Conservation (phyloP, 2,329 filamentous ascomycete species). For the Aspergillus chevalieri region DNA sequence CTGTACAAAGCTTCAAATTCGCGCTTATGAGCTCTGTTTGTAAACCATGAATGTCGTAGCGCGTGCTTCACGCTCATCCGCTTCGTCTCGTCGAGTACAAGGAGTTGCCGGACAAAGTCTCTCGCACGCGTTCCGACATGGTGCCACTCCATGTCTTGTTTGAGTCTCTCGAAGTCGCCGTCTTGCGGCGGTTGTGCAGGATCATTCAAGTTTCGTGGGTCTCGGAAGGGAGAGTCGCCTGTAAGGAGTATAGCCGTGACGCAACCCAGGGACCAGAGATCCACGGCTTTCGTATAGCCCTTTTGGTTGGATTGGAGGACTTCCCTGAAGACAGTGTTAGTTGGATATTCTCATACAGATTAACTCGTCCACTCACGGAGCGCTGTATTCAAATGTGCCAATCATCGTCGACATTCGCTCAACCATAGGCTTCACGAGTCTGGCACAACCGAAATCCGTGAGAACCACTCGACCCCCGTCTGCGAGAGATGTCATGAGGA, state of each 20-base stretch:
- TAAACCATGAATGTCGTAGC: constrained; percentile 52
- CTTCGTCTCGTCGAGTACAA: constrained; percentile 44
- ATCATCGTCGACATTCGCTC: constrained; percentile 49
- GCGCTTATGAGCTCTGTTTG: constrained; percentile 41
- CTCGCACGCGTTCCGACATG: constrained; percentile 40
- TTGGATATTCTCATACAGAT: background rate
- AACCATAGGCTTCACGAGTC: constrained; percentile 21
- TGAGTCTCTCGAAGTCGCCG: constrained; percentile 42
- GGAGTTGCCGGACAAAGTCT: constrained; percentile 48
- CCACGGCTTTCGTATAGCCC: constrained; percentile 54
- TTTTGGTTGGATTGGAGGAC: constrained; percentile 12
- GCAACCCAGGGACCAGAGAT: constrained; percentile 58
- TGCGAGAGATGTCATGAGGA: constrained; percentile 52
- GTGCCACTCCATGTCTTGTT: constrained; percentile 40
- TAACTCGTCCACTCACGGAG: constrained; percentile 45
- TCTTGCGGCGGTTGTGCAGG: constrained; percentile 25
- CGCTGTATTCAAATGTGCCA: constrained; percentile 53
- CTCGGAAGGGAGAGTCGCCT: constrained; percentile 44
- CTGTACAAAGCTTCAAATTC: constrained; percentile 48
- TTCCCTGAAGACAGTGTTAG: constrained; percentile 15
- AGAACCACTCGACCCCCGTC: constrained; percentile 50
- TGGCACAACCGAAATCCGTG: constrained; percentile 56
- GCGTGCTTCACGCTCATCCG: constrained; percentile 52
- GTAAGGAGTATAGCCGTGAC: constrained; percentile 49
- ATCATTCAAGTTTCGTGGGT: constrained; percentile 24